A percentile compares a stretch with the other conserved stretches of the same genome.
phyloP scores from a whole-genome alignment of 2,329 filamentous ascomycete genomes.

The Neofusicoccum cordaticola region DNA sequence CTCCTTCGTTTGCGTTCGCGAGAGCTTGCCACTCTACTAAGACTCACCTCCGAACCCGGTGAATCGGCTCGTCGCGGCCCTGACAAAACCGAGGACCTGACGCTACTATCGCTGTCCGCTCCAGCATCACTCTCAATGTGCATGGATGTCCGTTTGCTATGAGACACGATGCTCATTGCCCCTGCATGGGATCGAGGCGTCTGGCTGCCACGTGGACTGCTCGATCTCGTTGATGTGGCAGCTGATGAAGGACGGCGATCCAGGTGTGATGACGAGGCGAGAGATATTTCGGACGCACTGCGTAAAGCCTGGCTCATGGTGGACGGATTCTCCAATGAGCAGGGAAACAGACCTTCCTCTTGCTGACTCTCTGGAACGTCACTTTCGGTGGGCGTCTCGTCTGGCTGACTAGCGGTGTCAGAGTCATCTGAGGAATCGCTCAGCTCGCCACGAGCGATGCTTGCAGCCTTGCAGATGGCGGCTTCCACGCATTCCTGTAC shows the following conservation, averaged over 20 bases:
- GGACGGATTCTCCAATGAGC: conserved; percentile 58
- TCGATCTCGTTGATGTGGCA: conserved; percentile 76
- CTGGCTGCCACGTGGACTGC: conserved; percentile 84
- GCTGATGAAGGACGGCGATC: conserved; percentile 58
- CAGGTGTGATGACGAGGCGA: conserved; percentile 37
- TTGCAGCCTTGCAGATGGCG: conserved; percentile 83
- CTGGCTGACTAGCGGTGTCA: conserved; percentile 19
- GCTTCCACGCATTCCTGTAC: conserved; percentile 96
- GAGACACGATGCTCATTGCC: conserved; percentile 53
- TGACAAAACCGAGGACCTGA: conserved; percentile 75
- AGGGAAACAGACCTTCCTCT: conserved; percentile 57
- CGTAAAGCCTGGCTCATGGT: conserved; percentile 57
- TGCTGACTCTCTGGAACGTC: conserved; percentile 44
- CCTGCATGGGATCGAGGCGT: conserved; percentile 82
- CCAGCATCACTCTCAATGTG: conserved; percentile 79
- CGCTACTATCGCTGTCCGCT: conserved; percentile 83
- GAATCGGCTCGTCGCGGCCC: conserved; percentile 77
- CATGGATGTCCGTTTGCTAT: conserved; percentile 74
- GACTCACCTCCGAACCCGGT: conserved; percentile 79
- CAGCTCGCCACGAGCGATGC: conserved; percentile 79
- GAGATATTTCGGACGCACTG: conserved; percentile 50
- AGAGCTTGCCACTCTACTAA: conserved; percentile 73
- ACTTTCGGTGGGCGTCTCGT: conserved; percentile 18
- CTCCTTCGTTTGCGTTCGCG: conserved; percentile 84
- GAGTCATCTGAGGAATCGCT: conserved; percentile 64